phyloP scores from a whole-genome alignment of 495 filamentous ascomycete genomes.

The Lepraria neglecta region DNA sequence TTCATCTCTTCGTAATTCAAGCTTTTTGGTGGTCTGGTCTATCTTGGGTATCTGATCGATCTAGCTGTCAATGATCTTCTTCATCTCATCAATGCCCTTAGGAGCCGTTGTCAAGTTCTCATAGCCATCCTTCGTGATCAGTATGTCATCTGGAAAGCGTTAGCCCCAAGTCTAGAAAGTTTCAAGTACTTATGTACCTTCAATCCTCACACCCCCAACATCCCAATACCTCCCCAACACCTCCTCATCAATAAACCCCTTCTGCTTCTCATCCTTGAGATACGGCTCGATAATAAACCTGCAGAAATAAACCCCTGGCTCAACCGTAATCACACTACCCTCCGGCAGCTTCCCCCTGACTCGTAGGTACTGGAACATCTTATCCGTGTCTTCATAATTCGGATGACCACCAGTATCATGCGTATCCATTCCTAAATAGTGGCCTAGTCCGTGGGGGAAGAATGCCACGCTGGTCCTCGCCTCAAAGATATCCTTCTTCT shows the following conservation, averaged over 20 bases:
- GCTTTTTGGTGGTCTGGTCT: neutral
- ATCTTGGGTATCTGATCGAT: neutral
- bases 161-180: neutral
- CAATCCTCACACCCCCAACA: constrained; percentile 85
- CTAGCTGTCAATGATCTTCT: constrained; percentile 44
- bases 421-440: constrained; percentile 85
- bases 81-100: constrained; percentile 64
- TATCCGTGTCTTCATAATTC: constrained; percentile 76
- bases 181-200: constrained; percentile 34
- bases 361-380: constrained; percentile 55
- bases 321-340: constrained; percentile 78
- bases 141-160: constrained; percentile 57
- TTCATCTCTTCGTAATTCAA: neutral
- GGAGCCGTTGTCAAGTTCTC: constrained; percentile 82
- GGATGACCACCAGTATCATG: constrained; percentile 65
- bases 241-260: constrained; percentile 64
- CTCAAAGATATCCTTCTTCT: constrained; percentile 55
- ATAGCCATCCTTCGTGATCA: constrained; percentile 68
- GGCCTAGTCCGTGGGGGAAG: constrained; percentile 86
- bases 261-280: constrained; percentile 54
- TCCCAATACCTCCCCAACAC: constrained; percentile 64
- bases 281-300: constrained; percentile 85
- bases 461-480: constrained; percentile 70
- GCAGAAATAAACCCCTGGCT: constrained; percentile 91
- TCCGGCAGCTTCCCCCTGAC: constrained; percentile 65